Percentiles rank a stretch among this genome's conserved stretches.
Evolutionary conservation across 352 stramenopile species (phyloP).

Genomic region (Globisporangium carolinianum): DNA sequence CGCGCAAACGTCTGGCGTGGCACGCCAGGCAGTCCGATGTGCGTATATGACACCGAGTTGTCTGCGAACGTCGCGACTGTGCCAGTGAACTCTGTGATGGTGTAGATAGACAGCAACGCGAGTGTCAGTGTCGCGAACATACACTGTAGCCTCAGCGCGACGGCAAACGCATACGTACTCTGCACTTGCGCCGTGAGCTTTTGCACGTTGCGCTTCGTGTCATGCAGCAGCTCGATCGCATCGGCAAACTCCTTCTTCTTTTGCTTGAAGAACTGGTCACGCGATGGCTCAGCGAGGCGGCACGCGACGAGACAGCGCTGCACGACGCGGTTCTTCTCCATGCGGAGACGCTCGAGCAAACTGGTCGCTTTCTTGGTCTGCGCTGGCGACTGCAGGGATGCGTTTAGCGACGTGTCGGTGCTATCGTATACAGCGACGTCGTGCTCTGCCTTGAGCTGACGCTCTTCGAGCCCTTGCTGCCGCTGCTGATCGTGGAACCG

Average conservation of each 20-base stretch:
- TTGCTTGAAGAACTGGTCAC: slow-evolving; percentile 45
- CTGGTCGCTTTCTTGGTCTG: neutral
- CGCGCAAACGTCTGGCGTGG: slow-evolving; percentile 8
- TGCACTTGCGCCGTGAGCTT: slow-evolving; percentile 42
- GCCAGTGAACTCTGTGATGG: slow-evolving; percentile 3
- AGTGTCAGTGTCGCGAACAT: neutral
- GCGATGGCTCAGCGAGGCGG: slow-evolving; percentile 37
- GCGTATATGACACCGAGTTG: slow-evolving; percentile 7
- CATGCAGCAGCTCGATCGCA: slow-evolving; percentile 34
- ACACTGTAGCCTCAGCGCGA: too few species aligned
- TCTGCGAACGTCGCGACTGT: slow-evolving; percentile 9
- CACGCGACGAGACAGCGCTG: slow-evolving; percentile 52
- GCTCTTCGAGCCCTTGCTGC: neutral
- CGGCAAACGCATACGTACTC: slow-evolving; percentile 7
- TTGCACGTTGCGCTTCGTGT: slow-evolving; percentile 31
- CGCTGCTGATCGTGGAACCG: slow-evolving; percentile 1
- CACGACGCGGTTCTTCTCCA: slow-evolving; percentile 59
- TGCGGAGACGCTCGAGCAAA: slow-evolving; percentile 25
- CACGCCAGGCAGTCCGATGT: slow-evolving; percentile 1
- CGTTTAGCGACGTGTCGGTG: neutral
- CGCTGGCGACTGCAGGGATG: neutral
- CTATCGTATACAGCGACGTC: neutral
- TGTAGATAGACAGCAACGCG: neutral
- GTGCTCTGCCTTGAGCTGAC: neutral
- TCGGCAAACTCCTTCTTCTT: slow-evolving; percentile 30